Base-by-base conservation (phyloP, 345 rosid genomes). In the Pelargonium nanum region DNA sequence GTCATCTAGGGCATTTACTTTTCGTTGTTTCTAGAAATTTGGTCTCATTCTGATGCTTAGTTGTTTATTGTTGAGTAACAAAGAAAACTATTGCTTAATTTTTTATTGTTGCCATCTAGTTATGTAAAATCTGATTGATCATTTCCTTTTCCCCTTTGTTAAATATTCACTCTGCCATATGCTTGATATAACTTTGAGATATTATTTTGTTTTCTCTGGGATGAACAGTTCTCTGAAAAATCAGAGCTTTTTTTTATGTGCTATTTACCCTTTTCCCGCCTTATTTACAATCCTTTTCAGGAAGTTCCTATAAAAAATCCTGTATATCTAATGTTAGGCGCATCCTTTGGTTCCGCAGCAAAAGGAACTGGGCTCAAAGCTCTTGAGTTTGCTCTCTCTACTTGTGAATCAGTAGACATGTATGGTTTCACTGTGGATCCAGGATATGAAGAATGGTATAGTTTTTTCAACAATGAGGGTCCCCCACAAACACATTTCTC, bases 351-450 rank as follows among this genome's bases (percentile, higher is more conserved):
- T 54, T 88, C 99, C 26, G 96, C 97, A 51, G 96, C 96, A 52
- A 94, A 94, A 74, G 97, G 97, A 71, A 93, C 95, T 61, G 96
- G 92, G 69, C 85, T 93, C 62, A 87, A 88, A 82, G 96, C 99
- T 63, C 90, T 90, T 48, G 99, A 90, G 70, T 87, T 90, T 80
- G 89, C 95, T 59, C 89, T 93, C 17, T 93, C 96, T 13, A 63
- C 85, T 1, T 93, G 96, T 67, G 95, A 90, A 71, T 83, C 86
- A 7, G 95, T 90, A 19, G 96, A 90, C 74, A 93, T 90, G 87
- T 90, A 90, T 78, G 96, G 97, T 72, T 93, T 90, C 76, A 93
- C 95, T 2, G 97, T 90, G 51, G 97, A 90, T 62, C 99, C 97
- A 1, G 97, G 95, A 23, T 93, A 93, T 69, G 84, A 87, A 72